Evolutionary conservation across 169 alveolate species (phyloP), one percentile per base, ranked within the genome.

Genomic region (Plasmodium falciparum): DNA sequence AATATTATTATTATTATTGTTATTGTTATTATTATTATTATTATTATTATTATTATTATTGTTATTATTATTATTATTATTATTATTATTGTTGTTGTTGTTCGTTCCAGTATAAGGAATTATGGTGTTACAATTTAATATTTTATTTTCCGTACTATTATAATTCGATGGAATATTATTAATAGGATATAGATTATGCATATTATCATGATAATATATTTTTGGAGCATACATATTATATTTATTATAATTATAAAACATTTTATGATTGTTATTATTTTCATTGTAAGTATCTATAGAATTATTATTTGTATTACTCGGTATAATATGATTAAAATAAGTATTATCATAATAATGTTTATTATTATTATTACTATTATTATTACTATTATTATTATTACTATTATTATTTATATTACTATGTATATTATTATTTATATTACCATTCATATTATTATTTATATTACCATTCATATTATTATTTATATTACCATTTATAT

Each of bases 251-350:
- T 56, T 73, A 3, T 33, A 43, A 20, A 58, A 59, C 8, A 58
- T n/a, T 49, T 61, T 58, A 39, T 39, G 47, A 39, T 39, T 39
- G 47, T 39, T 39, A 45, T 69, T 43, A 39, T 39, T 73, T 13
- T 73, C 73, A 15, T 73, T 72, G 12, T 39, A 58, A 73, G 39
- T 54, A 9, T 13, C 26, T 0, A 56, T 15, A 13, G 73, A 12
- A 15, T 26, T 73, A 20, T 59, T 73, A 24, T 73, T 52, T 50
- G 58, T 26, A 15, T 73, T 65, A 65, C 13, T 73, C 17, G 56
- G 52, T 5, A 12, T 65, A 11, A 26, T 65, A 39, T 39, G 47
- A 9, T 22, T 65, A 20, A 7, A 11, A 65, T 20, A 11, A 24
- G 20, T 20, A 65, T 22, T 65, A 61, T 17, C 13, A 15, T 17